Percentiles rank a stretch among this genome's conserved stretches.
Conservation (phyloP, 768 basidiomycete species). For the Amanita brunnescens region DNA sequence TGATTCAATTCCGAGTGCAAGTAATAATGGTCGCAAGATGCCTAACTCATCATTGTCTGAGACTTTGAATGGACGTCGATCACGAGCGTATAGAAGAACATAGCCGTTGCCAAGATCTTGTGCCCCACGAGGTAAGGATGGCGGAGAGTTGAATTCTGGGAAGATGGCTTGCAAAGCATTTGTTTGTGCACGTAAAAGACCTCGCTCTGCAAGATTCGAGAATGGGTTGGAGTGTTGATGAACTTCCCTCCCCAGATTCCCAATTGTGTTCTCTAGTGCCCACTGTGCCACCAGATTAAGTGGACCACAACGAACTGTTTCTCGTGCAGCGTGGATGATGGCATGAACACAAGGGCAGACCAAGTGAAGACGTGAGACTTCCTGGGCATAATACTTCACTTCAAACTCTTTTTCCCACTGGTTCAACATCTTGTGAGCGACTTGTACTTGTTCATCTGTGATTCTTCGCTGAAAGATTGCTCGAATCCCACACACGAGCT, state of each 20-base stretch:
- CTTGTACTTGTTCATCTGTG: constrained; percentile 6
- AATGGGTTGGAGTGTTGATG: constrained; percentile 16
- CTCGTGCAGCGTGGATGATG: constrained; percentile 16
- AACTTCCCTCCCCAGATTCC: constrained; percentile 20
- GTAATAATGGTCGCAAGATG: neutral
- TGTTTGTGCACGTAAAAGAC: constrained; percentile 11
- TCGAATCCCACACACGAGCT: constrained; percentile 15
- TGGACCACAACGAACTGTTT: constrained; percentile 16
- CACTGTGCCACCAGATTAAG: constrained; percentile 19
- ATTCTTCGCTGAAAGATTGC: constrained; percentile 16
- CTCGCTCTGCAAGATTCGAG: constrained; percentile 19
- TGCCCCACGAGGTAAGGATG: neutral
- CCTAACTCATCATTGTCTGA: neutral
- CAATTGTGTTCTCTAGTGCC: constrained; percentile 20
- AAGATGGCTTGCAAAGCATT: constrained; percentile 11
- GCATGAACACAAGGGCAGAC: constrained; percentile 20
- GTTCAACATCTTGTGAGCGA: constrained; percentile 11
- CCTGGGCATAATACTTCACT: constrained; percentile 16
- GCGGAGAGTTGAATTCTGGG: constrained; percentile 8
- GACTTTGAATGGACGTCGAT: neutral
- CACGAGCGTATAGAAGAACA: constrained; percentile 8
- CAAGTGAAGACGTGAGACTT: constrained; percentile 22
- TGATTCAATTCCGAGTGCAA: neutral
- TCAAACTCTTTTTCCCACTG: constrained; percentile 23
- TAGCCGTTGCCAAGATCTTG: constrained; percentile 11